Evolutionary conservation across 2,329 filamentous ascomycete species (phyloP).

Genomic region (Colletotrichum destructivum): DNA sequence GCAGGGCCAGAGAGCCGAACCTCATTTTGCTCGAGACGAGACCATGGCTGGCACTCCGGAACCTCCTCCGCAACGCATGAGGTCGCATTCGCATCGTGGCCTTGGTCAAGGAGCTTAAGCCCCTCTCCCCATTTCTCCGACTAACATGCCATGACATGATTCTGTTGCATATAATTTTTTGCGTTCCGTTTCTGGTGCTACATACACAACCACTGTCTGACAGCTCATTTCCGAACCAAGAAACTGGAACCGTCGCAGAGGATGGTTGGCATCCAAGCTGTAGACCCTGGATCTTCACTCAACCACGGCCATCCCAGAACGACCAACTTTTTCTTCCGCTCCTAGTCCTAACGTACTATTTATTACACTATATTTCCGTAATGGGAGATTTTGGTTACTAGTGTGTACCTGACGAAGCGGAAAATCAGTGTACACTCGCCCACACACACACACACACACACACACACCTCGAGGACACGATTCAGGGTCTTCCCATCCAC

Average conservation of each 20-base stretch:
- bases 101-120: conserved; percentile 3
- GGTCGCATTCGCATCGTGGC: conserved; percentile 19
- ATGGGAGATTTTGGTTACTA: not conserved
- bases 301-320: conserved; percentile 17
- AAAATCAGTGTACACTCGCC: conserved; percentile 24
- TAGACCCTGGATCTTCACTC: conserved; percentile 19
- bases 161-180: not conserved
- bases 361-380: conserved; percentile 5
- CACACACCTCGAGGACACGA: conserved; percentile 9
- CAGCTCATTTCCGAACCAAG: conserved; percentile 6
- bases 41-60: conserved; percentile 11
- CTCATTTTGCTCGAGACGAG: not conserved
- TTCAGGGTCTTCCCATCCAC: conserved; percentile 28
- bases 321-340: not conserved
- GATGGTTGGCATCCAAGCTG: not conserved
- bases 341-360: conserved; percentile 2
- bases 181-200: conserved; percentile 24
- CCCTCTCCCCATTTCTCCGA: not conserved
- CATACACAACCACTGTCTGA: not conserved
- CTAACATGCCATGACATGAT: not conserved
- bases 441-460: not conserved
- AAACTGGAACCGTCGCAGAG: conserved; percentile 29
- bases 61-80: conserved; percentile 17
- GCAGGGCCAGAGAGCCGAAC: conserved; percentile 7
- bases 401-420: no score